Evolutionary conservation across 2,329 filamentous ascomycete genomes (phyloP).

Genomic region (Apiospora sp.): DNA sequence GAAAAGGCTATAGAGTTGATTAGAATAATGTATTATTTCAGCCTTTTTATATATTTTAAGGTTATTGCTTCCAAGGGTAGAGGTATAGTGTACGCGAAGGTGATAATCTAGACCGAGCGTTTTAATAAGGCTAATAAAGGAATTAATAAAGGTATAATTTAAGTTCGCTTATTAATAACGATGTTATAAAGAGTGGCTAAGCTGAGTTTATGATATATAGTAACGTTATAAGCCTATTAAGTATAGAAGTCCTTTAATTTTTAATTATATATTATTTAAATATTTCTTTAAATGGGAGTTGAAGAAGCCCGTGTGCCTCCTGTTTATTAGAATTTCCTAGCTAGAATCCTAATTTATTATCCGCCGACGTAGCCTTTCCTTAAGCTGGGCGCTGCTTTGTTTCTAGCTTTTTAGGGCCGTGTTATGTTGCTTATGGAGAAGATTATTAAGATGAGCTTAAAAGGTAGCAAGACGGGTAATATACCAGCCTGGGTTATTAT

Average conservation of each 20-base stretch:
- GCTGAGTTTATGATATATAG: constrained; percentile 28
- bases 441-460: constrained; percentile 25
- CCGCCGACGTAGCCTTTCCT: constrained; percentile 15
- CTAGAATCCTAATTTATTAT: constrained; percentile 24
- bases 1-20: constrained; percentile 20
- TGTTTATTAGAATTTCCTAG: constrained; percentile 26
- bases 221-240: constrained; percentile 9
- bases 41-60: constrained; percentile 24
- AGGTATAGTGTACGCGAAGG: constrained; percentile 24
- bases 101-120: constrained; percentile 26
- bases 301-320: constrained; percentile 24
- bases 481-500: not conserved
- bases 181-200: constrained; percentile 24
- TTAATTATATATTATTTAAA: constrained; percentile 14
- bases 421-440: constrained; percentile 28
- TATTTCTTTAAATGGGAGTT: constrained; percentile 25
- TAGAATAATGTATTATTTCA: constrained; percentile 27
- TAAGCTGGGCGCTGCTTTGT: constrained; percentile 27
- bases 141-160: too few species aligned
- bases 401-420: constrained; percentile 26
- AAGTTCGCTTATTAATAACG: constrained; percentile 18
- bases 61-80: constrained; percentile 29
- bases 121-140: not conserved
- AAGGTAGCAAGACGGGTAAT: too few species aligned
- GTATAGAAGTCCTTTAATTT: not conserved